Evolutionary conservation across 2,329 filamentous ascomycete genomes (phyloP).

Genomic region (Cytospora schulzeri): DNA sequence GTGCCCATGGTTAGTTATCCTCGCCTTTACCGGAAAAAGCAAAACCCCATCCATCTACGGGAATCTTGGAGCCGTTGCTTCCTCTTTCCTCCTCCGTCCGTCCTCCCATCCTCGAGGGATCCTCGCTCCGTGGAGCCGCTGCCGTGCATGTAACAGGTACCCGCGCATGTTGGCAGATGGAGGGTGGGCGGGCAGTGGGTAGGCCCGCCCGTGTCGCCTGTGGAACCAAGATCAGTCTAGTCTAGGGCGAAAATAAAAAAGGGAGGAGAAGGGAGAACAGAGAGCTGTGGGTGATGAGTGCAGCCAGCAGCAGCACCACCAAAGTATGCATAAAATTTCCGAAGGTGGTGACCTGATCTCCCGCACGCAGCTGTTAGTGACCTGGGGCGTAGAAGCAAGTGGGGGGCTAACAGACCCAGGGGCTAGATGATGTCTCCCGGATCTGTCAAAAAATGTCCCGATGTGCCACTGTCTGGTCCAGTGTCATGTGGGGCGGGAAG

Average conservation of each 20-base stretch:
- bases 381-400: background rate
- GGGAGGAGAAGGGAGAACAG: background rate
- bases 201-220: constrained; percentile 8
- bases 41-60: background rate
- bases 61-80: background rate
- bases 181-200: constrained; percentile 6
- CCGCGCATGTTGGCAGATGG: constrained; percentile 11
- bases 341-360: constrained; percentile 16
- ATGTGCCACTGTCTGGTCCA: background rate
- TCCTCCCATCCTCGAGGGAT: background rate
- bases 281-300: constrained; percentile 22
- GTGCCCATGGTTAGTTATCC: background rate
- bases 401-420: constrained; percentile 9
- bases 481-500: constrained; percentile 13
- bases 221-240: constrained; percentile 11
- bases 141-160: constrained; percentile 18
- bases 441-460: constrained; percentile 10
- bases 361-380: constrained; percentile 17
- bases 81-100: background rate
- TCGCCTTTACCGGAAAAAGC: background rate
- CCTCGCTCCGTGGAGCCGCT: constrained; percentile 10
- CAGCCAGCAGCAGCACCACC: constrained; percentile 14
- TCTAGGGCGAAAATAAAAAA: background rate
- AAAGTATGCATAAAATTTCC: constrained; percentile 27
- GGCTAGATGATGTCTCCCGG: constrained; percentile 2